A percentile compares a stretch with the other conserved stretches of the same genome.
These are phyloP conservation scores for Ustilago curta DNA, from an alignment of 1,284 basidiomycete genomes.

Conservation along the genomic window DNA sequence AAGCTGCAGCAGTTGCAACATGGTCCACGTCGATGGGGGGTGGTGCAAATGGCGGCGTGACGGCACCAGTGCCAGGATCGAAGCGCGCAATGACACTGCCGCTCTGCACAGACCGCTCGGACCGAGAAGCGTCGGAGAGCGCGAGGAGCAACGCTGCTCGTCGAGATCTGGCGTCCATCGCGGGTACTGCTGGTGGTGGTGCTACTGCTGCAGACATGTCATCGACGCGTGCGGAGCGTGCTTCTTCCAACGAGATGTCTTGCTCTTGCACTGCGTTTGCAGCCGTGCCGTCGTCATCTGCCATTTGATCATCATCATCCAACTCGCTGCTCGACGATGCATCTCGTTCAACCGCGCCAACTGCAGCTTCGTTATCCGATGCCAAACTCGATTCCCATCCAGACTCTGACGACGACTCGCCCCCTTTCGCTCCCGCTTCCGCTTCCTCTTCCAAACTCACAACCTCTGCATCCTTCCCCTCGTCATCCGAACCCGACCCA, in stretches of 20 bases:
- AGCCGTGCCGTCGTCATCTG: background rate
- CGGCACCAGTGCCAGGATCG: slow-evolving; percentile 30
- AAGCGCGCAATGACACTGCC: slow-evolving; percentile 45
- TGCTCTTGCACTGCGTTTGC: too few relatives aligned
- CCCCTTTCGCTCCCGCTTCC: too few relatives aligned
- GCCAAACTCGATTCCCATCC: slow-evolving; percentile 17
- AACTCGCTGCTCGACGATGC: slow-evolving; percentile 7
- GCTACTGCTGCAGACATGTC: background rate
- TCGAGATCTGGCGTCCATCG: slow-evolving; percentile 27
- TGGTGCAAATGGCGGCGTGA: background rate
- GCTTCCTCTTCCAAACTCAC: background rate
- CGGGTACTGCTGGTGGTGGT: slow-evolving; percentile 2
- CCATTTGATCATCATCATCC: slow-evolving; percentile 12
- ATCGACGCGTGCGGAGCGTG: background rate
- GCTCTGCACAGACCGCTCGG: background rate
- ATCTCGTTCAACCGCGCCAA: background rate
- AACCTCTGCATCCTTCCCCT: slow-evolving; percentile 3
- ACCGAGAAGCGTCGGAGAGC: slow-evolving; percentile 7
- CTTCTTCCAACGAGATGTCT: slow-evolving; percentile 5
- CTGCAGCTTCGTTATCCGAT: slow-evolving; percentile 8
- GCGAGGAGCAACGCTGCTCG: slow-evolving; percentile 27
- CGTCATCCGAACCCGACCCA: slow-evolving; percentile 74
- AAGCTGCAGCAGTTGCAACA: background rate
- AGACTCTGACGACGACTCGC: background rate
- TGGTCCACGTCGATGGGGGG: background rate